Evolutionary conservation across 306 rosid species (phyloP).

Genomic region (Lathyrus oleraceus): DNA sequence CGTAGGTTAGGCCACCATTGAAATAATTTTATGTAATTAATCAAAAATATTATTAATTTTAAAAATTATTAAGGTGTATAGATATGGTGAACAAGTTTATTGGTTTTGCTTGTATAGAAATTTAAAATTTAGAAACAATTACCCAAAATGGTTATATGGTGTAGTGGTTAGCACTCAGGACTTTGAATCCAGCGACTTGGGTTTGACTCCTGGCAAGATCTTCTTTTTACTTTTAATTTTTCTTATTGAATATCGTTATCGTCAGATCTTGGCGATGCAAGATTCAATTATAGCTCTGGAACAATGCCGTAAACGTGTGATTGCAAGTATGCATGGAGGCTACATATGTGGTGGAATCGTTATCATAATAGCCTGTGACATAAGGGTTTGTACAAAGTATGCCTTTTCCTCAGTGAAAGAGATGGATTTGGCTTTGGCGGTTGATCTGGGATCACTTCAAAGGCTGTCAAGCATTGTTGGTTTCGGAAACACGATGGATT

Average conservation of each 20-base stretch:
- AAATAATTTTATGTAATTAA: no score
- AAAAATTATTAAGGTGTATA: no score
- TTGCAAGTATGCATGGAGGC: conserved; percentile 69
- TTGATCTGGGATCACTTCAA: conserved; percentile 87
- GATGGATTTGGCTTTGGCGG: conserved; percentile 79
- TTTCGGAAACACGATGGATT: conserved; percentile 71
- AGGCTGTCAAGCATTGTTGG: conserved; percentile 77
- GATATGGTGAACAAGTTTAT: no score
- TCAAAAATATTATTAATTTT: no score
- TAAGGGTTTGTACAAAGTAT: no score
- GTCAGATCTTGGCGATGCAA: conserved; percentile 62
- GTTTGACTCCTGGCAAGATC: conserved; percentile 91
- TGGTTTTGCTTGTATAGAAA: no score
- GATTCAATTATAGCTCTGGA: conserved; percentile 73
- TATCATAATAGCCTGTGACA: conserved; percentile 74
- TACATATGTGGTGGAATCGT: conserved; percentile 83
- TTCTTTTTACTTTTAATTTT: background rate
- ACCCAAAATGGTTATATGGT: conserved; percentile 91
- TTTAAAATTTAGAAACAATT: no score
- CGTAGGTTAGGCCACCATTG: no score
- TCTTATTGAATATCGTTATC: no score
- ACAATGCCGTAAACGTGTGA: conserved; percentile 82
- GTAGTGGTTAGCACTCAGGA: conserved; percentile 89
- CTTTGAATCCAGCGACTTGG: conserved; percentile 88
- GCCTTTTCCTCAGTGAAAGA: conserved; percentile 87